phyloP scores from a whole-genome alignment of 495 filamentous ascomycete genomes.

The Cenococcum geophilum region DNA sequence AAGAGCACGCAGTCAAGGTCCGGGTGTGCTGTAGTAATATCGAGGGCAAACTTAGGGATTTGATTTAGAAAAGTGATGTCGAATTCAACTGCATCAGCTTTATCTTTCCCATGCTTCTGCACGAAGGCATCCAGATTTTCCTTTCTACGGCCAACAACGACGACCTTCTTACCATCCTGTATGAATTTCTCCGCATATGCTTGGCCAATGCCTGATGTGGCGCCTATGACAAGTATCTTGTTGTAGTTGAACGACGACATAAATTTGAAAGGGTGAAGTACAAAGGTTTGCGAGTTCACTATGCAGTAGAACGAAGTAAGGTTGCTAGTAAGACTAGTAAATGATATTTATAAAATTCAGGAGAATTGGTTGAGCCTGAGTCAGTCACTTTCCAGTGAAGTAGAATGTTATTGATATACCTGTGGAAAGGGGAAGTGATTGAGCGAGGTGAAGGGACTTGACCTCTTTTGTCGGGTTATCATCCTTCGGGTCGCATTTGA shows the following conservation, averaged over 20 bases:
- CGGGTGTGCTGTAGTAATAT: constrained; percentile 52
- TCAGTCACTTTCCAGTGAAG: too few species aligned
- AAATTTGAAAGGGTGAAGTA: constrained; percentile 32
- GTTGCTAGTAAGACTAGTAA: too few species aligned
- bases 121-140: constrained; percentile 60
- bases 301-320: too few species aligned
- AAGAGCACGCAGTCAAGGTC: constrained; percentile 52
- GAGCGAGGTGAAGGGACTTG: too few species aligned
- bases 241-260: constrained; percentile 54
- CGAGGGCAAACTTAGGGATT: constrained; percentile 51
- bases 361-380: too few species aligned
- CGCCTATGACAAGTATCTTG: constrained; percentile 63
- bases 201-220: constrained; percentile 64
- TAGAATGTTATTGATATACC: too few species aligned
- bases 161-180: constrained; percentile 52
- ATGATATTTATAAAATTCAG: too few species aligned
- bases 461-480: too few species aligned
- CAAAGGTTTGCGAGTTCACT: too few species aligned
- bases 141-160: constrained; percentile 59
- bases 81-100: constrained; percentile 49
- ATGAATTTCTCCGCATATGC: constrained; percentile 60
- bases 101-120: constrained; percentile 51
- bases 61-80: constrained; percentile 58
- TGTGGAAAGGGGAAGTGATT: too few species aligned
- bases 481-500: too few species aligned